These are phyloP conservation scores for Alloteropsis semialata DNA, from an alignment of 176 grass and related monocot species.

Conservation along the genomic window DNA sequence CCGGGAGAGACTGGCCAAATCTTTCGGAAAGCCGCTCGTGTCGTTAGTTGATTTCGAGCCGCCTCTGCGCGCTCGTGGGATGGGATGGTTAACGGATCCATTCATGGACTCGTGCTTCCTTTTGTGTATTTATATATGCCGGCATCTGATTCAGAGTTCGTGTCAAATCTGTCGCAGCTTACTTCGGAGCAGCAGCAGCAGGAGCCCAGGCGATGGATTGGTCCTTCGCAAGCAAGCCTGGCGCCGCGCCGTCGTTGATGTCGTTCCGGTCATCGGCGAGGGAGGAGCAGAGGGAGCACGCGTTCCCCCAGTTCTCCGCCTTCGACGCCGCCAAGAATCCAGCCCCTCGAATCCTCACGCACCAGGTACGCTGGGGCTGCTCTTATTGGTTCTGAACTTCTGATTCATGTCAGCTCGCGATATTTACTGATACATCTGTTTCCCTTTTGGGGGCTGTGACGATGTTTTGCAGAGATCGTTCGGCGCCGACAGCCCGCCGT, in stretches of 20 bases:
- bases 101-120: not conserved
- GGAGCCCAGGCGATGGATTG: slow-evolving; percentile 53
- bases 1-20: slow-evolving; percentile 22
- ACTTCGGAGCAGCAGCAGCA: slow-evolving; percentile 31
- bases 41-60: slow-evolving; percentile 22
- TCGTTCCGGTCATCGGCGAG: slow-evolving; percentile 51
- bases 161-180: slow-evolving; percentile 42
- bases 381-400: not conserved
- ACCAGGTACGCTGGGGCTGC: slow-evolving; percentile 40
- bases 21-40: slow-evolving; percentile 15
- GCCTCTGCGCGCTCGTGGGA: not conserved
- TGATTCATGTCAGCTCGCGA: not conserved
- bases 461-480: slow-evolving; percentile 41
- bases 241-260: slow-evolving; percentile 55
- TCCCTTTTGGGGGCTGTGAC: not conserved
- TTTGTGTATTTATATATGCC: not conserved
- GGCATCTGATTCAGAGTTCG: not conserved
- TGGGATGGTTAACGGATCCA: slow-evolving; percentile 40
- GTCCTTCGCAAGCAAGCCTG: slow-evolving; percentile 53
- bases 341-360: slow-evolving; percentile 24
- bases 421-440: not conserved
- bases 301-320: slow-evolving; percentile 40
- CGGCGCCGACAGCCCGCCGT: slow-evolving; percentile 33
- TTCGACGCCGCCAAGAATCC: slow-evolving; percentile 31
- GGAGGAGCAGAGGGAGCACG: slow-evolving; percentile 36